phyloP scores from a whole-genome alignment of 2,329 filamentous ascomycete species.

The Fusarium sp. region DNA sequence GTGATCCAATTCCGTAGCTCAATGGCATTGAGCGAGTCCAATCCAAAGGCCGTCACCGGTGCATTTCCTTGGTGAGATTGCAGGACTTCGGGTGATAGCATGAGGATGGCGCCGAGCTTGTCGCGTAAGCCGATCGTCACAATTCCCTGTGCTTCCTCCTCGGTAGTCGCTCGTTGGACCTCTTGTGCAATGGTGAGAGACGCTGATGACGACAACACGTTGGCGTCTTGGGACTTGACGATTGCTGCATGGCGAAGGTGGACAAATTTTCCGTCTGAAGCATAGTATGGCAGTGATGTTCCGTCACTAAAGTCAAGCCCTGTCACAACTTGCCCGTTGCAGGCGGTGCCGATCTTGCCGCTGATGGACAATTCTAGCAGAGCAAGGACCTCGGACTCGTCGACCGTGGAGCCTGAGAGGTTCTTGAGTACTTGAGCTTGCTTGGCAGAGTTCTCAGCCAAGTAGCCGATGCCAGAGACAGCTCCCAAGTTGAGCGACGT shows the following conservation, averaged over 20 bases:
- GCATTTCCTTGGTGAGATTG: not conserved
- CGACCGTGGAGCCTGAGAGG: not conserved
- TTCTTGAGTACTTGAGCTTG: not conserved
- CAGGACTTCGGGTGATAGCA: not conserved
- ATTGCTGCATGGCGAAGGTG: not conserved
- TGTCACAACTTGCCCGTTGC: not conserved
- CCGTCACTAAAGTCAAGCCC: not conserved
- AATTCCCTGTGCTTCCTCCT: not conserved
- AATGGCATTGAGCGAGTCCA: not conserved
- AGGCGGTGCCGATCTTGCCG: not conserved
- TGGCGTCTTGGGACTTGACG: not conserved
- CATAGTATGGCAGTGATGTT: not conserved
- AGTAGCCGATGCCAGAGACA: not conserved
- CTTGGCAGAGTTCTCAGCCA: not conserved
- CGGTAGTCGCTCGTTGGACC: not conserved
- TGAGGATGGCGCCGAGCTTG: not conserved
- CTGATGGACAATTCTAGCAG: not conserved
- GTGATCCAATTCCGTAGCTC: constrained; percentile 3
- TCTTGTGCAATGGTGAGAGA: not conserved
- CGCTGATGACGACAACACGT: not conserved
- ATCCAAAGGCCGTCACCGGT: not conserved
- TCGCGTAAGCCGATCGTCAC: not conserved
- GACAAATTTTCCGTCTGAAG: not conserved
- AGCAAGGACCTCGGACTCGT: not conserved
- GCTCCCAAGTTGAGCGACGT: not conserved